Conservation (phyloP, 2,329 filamentous ascomycete genomes). For the Botrytis elliptica region DNA sequence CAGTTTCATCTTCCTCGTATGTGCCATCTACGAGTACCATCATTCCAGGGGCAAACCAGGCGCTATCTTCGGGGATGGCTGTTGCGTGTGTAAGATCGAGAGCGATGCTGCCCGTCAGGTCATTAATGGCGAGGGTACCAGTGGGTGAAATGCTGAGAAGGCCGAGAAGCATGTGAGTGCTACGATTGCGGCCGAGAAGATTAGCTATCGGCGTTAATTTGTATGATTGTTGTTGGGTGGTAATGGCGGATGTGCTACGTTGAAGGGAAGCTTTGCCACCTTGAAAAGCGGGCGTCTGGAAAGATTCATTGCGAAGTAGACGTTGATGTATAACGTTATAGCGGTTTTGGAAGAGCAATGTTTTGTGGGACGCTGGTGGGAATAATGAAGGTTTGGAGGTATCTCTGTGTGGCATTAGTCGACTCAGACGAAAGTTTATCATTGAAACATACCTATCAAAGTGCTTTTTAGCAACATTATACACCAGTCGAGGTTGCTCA, state of each 20-base stretch:
- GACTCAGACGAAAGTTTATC: not conserved
- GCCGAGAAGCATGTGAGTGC: conserved; percentile 81
- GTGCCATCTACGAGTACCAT: conserved; percentile 90
- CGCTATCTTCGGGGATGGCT: conserved; percentile 78
- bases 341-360: conserved; percentile 79
- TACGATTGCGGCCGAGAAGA: conserved; percentile 75
- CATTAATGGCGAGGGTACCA: conserved; percentile 77
- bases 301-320: conserved; percentile 87
- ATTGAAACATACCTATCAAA: conserved; percentile 70
- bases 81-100: conserved; percentile 80
- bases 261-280: conserved; percentile 55
- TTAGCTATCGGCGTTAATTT: conserved; percentile 85
- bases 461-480: conserved; percentile 81
- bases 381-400: conserved; percentile 67
- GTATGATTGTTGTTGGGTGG: conserved; percentile 63
- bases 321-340: conserved; percentile 93
- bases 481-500: conserved; percentile 76
- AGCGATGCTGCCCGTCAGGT: conserved; percentile 82
- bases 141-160: conserved; percentile 79
- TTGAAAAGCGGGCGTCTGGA: conserved; percentile 77
- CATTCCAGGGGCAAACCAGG: conserved; percentile 95
- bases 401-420: conserved; percentile 46
- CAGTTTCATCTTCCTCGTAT: conserved; percentile 90
- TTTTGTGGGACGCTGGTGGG: conserved; percentile 78
- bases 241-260: conserved; percentile 55